Conservation (phyloP, 2,329 filamentous ascomycete species). For the Fonsecaea pedrosoi region DNA sequence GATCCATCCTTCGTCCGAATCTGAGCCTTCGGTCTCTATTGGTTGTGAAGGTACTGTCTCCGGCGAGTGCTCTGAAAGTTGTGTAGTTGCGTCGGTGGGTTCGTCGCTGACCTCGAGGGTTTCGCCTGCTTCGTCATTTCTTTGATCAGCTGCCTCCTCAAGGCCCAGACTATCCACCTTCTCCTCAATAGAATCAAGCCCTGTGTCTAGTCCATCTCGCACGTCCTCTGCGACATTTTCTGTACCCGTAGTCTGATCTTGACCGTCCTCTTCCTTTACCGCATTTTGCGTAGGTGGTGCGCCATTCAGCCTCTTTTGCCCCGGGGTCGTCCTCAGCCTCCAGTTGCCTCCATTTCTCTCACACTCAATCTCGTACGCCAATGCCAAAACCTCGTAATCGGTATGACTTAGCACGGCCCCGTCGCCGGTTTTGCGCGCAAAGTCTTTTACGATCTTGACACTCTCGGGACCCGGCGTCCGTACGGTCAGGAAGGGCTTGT, state of each 20-base stretch:
- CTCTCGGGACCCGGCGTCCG: slow-evolving; percentile 77
- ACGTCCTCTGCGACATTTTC: slow-evolving; percentile 35
- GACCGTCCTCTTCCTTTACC: slow-evolving; percentile 40
- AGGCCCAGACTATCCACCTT: slow-evolving; percentile 17
- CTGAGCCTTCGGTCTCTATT: slow-evolving; percentile 41
- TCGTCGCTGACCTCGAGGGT: slow-evolving; percentile 14
- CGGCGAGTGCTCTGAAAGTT: slow-evolving; percentile 34
- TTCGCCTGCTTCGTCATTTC: neutral
- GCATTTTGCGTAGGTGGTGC: slow-evolving; percentile 57
- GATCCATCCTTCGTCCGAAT: slow-evolving; percentile 80
- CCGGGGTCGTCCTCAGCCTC: slow-evolving; percentile 78
- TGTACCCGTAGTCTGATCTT: slow-evolving; percentile 29
- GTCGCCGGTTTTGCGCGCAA: slow-evolving; percentile 89
- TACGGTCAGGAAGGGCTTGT: slow-evolving; percentile 83
- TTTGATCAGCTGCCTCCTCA: slow-evolving; percentile 17
- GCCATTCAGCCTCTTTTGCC: slow-evolving; percentile 79
- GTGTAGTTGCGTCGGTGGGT: slow-evolving; percentile 39
- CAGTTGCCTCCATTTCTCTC: slow-evolving; percentile 90
- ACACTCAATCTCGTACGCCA: slow-evolving; percentile 93
- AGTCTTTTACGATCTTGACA: slow-evolving; percentile 78
- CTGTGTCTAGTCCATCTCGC: slow-evolving; percentile 21
- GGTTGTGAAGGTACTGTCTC: slow-evolving; percentile 36
- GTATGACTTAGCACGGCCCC: slow-evolving; percentile 83
- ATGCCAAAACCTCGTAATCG: slow-evolving; percentile 85
- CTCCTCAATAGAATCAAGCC: slow-evolving; percentile 3